phyloP scores from a whole-genome alignment of 208 protist genomes.

The Herpetomonas tarakana region DNA sequence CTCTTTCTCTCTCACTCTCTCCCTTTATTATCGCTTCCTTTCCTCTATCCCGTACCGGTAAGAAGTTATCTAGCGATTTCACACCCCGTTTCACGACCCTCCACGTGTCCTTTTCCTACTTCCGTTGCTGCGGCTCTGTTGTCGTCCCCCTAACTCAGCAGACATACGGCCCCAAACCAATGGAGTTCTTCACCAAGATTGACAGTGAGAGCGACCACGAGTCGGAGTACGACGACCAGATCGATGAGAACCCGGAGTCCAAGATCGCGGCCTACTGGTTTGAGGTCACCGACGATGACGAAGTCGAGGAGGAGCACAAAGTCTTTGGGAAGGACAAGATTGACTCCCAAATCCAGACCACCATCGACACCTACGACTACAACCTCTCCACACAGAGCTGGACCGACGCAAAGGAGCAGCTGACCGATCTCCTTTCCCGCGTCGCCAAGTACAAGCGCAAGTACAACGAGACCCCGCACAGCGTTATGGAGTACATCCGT shows the following conservation, averaged over 20 bases:
- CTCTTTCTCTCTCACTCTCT: too few relatives aligned
- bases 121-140: too few relatives aligned
- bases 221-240: constrained; percentile 36
- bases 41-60: too few relatives aligned
- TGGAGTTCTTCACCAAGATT: constrained; percentile 22
- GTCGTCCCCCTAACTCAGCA: too few relatives aligned
- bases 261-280: constrained; percentile 75
- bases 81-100: too few relatives aligned
- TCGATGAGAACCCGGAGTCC: constrained; percentile 41
- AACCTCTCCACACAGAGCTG: constrained; percentile 21
- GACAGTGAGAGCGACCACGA: constrained; percentile 56
- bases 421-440: constrained; percentile 5
- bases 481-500: constrained; percentile 45
- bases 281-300: constrained; percentile 71
- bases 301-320: constrained; percentile 46
- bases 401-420: constrained; percentile 27
- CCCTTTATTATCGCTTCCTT: too few relatives aligned
- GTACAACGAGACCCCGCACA: constrained; percentile 36
- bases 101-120: too few relatives aligned
- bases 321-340: constrained; percentile 64
- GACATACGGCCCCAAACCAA: too few relatives aligned
- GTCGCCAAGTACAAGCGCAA: constrained; percentile 41
- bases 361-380: constrained; percentile 57
- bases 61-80: too few relatives aligned
- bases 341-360: constrained; percentile 39